A percentile compares a stretch with the other conserved stretches of the same genome.
phyloP scores from a whole-genome alignment of 2,329 filamentous ascomycete genomes.

The Penicillium corylophilum region DNA sequence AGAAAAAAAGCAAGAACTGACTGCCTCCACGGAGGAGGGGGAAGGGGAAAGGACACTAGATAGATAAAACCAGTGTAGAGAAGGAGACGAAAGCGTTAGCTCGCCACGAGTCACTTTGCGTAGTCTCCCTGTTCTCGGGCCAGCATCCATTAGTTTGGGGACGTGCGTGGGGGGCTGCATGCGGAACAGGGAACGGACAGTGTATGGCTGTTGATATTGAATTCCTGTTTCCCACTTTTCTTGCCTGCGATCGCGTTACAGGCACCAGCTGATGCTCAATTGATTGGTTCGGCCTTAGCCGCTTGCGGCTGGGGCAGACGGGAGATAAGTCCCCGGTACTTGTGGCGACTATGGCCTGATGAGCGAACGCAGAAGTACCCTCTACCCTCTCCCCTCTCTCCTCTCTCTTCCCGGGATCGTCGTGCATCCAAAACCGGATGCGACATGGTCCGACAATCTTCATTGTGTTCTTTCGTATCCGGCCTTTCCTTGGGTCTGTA shows the following conservation, averaged over 20 bases:
- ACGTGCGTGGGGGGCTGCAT: conserved; percentile 7
- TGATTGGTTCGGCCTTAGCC: neutral
- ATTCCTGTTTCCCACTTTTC: neutral
- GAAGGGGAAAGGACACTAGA: conserved; percentile 18
- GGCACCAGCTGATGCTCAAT: neutral
- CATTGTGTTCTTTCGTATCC: conserved; percentile 3
- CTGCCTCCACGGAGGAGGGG: conserved; percentile 5
- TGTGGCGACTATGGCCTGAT: neutral
- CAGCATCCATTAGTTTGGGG: neutral
- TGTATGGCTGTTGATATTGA: no score
- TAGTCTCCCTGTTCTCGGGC: neutral
- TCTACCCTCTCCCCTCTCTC: no score
- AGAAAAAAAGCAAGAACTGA: conserved; percentile 6
- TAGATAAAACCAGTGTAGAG: conserved; percentile 22
- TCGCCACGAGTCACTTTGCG: conserved; percentile 1
- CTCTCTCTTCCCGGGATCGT: neutral
- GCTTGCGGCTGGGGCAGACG: neutral
- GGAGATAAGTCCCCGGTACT: neutral
- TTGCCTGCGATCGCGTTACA: neutral
- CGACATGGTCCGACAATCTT: conserved; percentile 4
- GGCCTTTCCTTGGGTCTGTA: neutral
- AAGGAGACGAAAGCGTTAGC: conserved; percentile 26
- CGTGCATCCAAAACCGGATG: conserved; percentile 6
- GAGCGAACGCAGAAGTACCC: neutral
- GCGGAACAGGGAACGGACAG: conserved; percentile 12